A percentile compares a stretch with the other conserved stretches of the same genome.
Conservation (phyloP, 371 early-diverging fungal genomes). For the Umbelopsis sp. region DNA sequence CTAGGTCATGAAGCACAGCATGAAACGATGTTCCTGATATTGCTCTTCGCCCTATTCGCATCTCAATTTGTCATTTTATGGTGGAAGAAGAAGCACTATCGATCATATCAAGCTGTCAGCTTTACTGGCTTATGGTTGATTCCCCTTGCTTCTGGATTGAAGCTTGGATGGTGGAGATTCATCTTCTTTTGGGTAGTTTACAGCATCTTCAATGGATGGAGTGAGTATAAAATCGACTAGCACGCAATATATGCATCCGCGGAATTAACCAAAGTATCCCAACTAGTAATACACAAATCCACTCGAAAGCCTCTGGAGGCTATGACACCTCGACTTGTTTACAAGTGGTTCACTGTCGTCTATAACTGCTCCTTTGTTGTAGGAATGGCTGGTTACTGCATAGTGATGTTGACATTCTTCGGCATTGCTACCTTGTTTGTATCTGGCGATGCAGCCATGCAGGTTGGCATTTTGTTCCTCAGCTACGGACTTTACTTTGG, state of each 20-base stretch:
- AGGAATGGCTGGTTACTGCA: conserved; percentile 62
- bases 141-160: conserved; percentile 55
- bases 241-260: not conserved
- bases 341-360: conserved; percentile 70
- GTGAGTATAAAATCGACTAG: conserved; percentile 28
- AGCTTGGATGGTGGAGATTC: conserved; percentile 55
- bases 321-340: conserved; percentile 70
- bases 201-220: conserved; percentile 44
- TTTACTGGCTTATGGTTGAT: conserved; percentile 77
- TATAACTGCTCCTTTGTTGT: conserved; percentile 68
- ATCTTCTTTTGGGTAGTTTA: conserved; percentile 46
- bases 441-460: conserved; percentile 46
- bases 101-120: conserved; percentile 77
- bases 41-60: conserved; percentile 68
- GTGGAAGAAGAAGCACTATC: conserved; percentile 81
- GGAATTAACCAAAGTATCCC: conserved; percentile 17
- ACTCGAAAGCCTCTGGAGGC: conserved; percentile 68
- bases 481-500: conserved; percentile 77
- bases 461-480: conserved; percentile 52
- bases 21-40: conserved; percentile 79
- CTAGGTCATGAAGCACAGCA: conserved; percentile 73
- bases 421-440: conserved; percentile 51
- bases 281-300: conserved; percentile 57
- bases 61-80: conserved; percentile 75
- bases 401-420: conserved; percentile 63